Evolutionary conservation across 1,139 yeast genomes (phyloP).

Genomic region (Pichia sp.): DNA sequence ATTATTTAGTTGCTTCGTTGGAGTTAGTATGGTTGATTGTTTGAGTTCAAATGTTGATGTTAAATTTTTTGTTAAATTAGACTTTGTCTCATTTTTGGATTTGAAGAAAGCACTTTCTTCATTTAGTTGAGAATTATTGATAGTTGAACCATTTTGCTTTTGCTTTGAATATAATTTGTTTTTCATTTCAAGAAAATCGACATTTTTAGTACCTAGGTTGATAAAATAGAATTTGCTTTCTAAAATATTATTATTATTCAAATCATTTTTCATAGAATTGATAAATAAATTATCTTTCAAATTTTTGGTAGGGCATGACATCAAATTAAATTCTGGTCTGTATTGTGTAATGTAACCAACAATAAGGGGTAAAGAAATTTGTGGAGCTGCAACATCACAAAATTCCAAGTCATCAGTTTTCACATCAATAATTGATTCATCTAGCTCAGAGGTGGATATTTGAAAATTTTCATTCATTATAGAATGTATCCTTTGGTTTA

Average conservation of each 20-base stretch:
- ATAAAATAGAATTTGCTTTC: conserved; percentile 17
- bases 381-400: conserved; percentile 3
- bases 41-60: conserved; percentile 5
- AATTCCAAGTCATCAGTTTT: neutral
- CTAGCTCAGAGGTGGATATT: neutral
- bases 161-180: too few relatives aligned
- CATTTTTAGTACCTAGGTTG: conserved; percentile 23
- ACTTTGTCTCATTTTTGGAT: neutral
- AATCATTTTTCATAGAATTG: conserved; percentile 23
- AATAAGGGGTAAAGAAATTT: conserved; percentile 30
- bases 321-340: conserved; percentile 44
- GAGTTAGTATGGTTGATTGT: conserved; percentile 6
- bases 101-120: too few relatives aligned
- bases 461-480: conserved; percentile 12
- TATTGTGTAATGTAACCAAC: conserved; percentile 47
- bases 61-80: conserved; percentile 8
- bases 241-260: conserved; percentile 6
- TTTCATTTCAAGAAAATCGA: conserved; percentile 18
- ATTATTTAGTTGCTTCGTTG: conserved; percentile 5
- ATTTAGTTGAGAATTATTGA: too few relatives aligned
- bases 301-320: conserved; percentile 37
- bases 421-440: conserved; percentile 8
- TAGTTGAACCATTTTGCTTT: too few relatives aligned
- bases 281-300: conserved; percentile 17
- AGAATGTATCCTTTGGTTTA: conserved; percentile 5